These are phyloP conservation scores for Lipomyces oligophaga DNA, from an alignment of 805 yeast genomes.

Conservation along the genomic window DNA sequence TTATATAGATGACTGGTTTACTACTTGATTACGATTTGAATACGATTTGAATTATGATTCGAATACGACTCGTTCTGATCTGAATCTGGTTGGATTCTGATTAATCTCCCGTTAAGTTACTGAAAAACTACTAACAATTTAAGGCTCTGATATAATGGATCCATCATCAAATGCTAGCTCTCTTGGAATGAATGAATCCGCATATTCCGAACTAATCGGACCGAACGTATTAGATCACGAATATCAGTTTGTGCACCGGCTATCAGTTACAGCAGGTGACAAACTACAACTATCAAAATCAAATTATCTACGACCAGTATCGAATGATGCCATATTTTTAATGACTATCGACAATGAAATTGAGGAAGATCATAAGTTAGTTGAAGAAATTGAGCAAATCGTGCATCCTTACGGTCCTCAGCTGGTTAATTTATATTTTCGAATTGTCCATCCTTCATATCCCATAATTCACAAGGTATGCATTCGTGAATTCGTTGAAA, in stretches of 20 bases:
- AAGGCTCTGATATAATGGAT: conserved; percentile 21
- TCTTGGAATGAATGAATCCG: conserved; percentile 31
- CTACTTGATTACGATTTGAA: no score
- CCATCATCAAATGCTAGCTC: conserved; percentile 27
- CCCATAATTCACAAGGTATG: conserved; percentile 32
- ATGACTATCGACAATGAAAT: conserved; percentile 30
- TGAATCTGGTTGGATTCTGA: no score
- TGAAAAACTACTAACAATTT: no score
- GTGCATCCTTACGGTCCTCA: conserved; percentile 29
- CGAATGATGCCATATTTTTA: conserved; percentile 29
- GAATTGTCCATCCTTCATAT: conserved; percentile 32
- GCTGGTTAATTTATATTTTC: conserved; percentile 30
- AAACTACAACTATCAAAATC: conserved; percentile 20
- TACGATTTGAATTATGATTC: no score
- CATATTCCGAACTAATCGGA: conserved; percentile 31
- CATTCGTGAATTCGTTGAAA: neutral
- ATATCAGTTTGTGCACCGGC: conserved; percentile 25
- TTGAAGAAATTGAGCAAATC: conserved; percentile 26
- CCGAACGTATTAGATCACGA: conserved; percentile 28
- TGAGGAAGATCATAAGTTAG: conserved; percentile 23
- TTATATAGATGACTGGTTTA: no score
- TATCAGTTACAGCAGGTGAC: conserved; percentile 18
- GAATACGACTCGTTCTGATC: no score
- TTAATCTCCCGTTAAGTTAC: no score
- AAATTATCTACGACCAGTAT: conserved; percentile 30